phyloP scores from a whole-genome alignment of 352 stramenopile species.

The Phytophthora foliorum region DNA sequence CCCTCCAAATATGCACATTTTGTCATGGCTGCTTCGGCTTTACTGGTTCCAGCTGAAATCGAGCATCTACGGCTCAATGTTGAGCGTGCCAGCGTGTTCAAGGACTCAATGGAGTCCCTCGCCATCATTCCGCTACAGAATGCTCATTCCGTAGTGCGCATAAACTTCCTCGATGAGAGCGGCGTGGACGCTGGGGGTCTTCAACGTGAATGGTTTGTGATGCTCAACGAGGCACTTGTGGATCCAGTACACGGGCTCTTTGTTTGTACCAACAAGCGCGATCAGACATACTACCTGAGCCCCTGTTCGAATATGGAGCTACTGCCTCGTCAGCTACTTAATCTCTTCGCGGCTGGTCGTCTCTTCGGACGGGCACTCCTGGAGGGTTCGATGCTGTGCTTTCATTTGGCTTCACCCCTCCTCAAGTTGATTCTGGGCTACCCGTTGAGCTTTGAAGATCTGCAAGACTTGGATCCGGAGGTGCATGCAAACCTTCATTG shows the following conservation, averaged over 20 bases:
- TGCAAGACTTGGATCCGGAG: conserved; percentile 67
- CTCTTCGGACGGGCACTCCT: conserved; percentile 51
- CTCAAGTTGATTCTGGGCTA: conserved; percentile 96
- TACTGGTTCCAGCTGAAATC: conserved; percentile 30
- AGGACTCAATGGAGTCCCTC: conserved; percentile 49
- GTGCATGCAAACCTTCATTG: conserved; percentile 53
- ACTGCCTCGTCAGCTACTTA: conserved; percentile 37
- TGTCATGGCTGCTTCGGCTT: conserved; percentile 25
- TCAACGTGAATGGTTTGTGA: conserved; percentile 76
- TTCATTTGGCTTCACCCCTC: conserved; percentile 92
- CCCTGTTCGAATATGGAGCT: conserved; percentile 35
- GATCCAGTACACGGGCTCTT: conserved; percentile 41
- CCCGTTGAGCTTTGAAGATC: conserved; percentile 91
- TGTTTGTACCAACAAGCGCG: conserved; percentile 36
- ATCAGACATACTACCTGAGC: conserved; percentile 53
- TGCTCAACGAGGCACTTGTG: conserved; percentile 51
- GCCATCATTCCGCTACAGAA: conserved; percentile 32
- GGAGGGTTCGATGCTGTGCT: conserved; percentile 90
- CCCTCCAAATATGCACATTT: conserved; percentile 49
- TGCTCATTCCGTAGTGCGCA: conserved; percentile 46
- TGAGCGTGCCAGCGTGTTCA: conserved; percentile 36
- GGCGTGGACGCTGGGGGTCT: conserved; percentile 73
- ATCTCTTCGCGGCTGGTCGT: conserved; percentile 44
- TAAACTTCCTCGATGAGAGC: conserved; percentile 70
- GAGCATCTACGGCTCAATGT: conserved; percentile 42